phyloP scores from a whole-genome alignment of 257 asterid species.

The Apocynum venetum region DNA sequence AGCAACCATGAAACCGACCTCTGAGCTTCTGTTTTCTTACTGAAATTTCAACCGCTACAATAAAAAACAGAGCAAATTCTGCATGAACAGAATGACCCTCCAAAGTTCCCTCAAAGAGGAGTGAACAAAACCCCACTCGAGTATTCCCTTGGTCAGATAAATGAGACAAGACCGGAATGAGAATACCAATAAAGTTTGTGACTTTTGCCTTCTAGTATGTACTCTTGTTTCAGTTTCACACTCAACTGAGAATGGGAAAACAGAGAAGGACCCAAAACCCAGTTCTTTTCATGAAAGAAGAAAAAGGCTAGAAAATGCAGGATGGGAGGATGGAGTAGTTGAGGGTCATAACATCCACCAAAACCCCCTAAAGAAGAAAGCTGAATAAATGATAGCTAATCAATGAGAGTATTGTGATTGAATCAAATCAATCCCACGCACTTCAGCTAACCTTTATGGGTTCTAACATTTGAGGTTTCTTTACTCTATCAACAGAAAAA shows the following conservation, averaged over 20 bases:
- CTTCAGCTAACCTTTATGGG: slow-evolving; percentile 24
- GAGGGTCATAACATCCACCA: slow-evolving; percentile 20
- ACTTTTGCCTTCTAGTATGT: slow-evolving; percentile 6
- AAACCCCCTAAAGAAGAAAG: slow-evolving; percentile 17
- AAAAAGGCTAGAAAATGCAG: slow-evolving; percentile 19
- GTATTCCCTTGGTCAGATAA: slow-evolving; percentile 12
- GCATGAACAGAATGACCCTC: neutral
- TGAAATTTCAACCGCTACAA: slow-evolving; percentile 15
- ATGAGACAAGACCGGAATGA: slow-evolving; percentile 13
- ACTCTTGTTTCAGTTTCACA: slow-evolving; percentile 8
- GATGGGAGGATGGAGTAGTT: slow-evolving; percentile 17
- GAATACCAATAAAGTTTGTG: slow-evolving; percentile 14
- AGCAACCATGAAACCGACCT: slow-evolving; percentile 17
- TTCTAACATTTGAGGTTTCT: slow-evolving; percentile 8
- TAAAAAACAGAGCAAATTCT: slow-evolving; percentile 22
- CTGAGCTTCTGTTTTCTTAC: neutral
- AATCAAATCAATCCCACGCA: slow-evolving; percentile 24
- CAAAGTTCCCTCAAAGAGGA: slow-evolving; percentile 2
- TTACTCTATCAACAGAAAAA: neutral
- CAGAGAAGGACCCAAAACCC: slow-evolving; percentile 17
- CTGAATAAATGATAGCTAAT: slow-evolving; percentile 28
- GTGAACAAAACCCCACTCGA: slow-evolving; percentile 17
- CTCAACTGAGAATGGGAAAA: slow-evolving; percentile 6
- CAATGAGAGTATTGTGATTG: slow-evolving; percentile 12
- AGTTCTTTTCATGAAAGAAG: slow-evolving; percentile 19